These are phyloP conservation scores for Salinomyces thailandicus DNA, from an alignment of 2,329 filamentous ascomycete species.

Conservation along the genomic window DNA sequence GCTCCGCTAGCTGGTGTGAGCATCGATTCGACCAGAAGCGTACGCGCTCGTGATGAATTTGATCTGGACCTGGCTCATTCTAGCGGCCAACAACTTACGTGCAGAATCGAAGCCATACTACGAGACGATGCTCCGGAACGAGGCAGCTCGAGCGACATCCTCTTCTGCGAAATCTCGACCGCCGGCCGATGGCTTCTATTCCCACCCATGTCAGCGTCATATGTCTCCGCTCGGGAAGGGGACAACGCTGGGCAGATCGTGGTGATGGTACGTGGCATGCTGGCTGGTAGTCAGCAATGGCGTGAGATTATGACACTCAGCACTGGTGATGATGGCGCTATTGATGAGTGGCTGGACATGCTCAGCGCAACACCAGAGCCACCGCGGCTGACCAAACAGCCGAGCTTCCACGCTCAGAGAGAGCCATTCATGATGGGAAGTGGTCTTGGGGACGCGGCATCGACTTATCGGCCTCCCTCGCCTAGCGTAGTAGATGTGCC, in stretches of 20 bases:
- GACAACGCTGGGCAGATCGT: constrained; percentile 63
- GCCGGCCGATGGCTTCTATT: constrained; percentile 76
- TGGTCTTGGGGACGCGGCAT: not conserved
- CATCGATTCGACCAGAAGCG: constrained; percentile 69
- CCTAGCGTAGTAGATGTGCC: constrained; percentile 47
- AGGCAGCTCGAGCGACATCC: constrained; percentile 65
- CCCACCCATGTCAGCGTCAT: constrained; percentile 64
- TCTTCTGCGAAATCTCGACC: constrained; percentile 81
- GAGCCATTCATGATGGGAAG: constrained; percentile 13
- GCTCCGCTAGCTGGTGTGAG: constrained; percentile 57
- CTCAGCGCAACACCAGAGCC: constrained; percentile 57
- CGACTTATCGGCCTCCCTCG: constrained; percentile 4
- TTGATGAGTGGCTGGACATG: constrained; percentile 79
- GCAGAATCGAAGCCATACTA: constrained; percentile 75
- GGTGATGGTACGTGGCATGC: constrained; percentile 71
- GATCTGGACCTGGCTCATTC: constrained; percentile 77
- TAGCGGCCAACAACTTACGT: constrained; percentile 79
- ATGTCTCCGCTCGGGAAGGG: constrained; percentile 70
- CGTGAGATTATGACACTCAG: constrained; percentile 71
- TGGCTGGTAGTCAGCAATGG: constrained; percentile 57
- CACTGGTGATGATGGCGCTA: constrained; percentile 65
- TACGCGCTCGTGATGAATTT: constrained; percentile 83
- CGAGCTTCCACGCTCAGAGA: constrained; percentile 37
- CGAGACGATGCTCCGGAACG: constrained; percentile 65
- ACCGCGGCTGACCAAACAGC: constrained; percentile 40